phyloP scores from a whole-genome alignment of 495 filamentous ascomycete genomes.

The Aspergillus saccharolyticus region DNA sequence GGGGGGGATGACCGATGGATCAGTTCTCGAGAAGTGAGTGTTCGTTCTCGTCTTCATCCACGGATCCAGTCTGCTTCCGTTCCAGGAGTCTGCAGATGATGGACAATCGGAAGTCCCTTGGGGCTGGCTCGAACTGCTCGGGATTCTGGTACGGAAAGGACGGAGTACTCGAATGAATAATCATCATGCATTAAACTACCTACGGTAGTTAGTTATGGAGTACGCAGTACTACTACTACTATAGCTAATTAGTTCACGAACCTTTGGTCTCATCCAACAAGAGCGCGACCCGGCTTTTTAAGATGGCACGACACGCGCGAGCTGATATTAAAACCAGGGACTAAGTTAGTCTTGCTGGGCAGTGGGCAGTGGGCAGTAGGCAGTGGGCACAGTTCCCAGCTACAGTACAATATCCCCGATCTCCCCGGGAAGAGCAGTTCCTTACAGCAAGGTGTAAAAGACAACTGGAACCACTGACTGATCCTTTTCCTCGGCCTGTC shows the following conservation, averaged over 20 bases:
- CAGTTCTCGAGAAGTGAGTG: background rate
- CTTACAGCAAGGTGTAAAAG: too few species aligned
- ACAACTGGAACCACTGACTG: background rate
- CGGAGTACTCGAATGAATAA: too few species aligned
- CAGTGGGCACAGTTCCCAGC: too few species aligned
- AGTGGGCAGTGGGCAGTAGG: too few species aligned
- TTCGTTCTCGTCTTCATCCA: conserved; percentile 11
- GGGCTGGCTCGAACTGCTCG: background rate
- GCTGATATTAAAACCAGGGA: conserved; percentile 2
- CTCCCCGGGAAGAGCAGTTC: too few species aligned
- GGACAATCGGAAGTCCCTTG: conserved; percentile 1
- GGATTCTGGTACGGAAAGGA: background rate
- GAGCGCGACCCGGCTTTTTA: conserved; percentile 13
- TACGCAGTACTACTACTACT: too few species aligned
- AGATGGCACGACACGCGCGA: conserved; percentile 16
- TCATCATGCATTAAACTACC: background rate
- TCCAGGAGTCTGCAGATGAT: conserved; percentile 3
- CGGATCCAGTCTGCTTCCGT: conserved; percentile 14
- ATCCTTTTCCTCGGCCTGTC: background rate
- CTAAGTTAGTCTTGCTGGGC: too few species aligned
- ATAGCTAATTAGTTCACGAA: too few species aligned
- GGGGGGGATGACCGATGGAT: background rate
- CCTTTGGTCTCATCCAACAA: too few species aligned
- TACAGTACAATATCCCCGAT: too few species aligned
- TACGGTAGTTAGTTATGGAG: too few species aligned